Conservation (phyloP, 768 basidiomycete genomes). For the Panellus pusillus region DNA sequence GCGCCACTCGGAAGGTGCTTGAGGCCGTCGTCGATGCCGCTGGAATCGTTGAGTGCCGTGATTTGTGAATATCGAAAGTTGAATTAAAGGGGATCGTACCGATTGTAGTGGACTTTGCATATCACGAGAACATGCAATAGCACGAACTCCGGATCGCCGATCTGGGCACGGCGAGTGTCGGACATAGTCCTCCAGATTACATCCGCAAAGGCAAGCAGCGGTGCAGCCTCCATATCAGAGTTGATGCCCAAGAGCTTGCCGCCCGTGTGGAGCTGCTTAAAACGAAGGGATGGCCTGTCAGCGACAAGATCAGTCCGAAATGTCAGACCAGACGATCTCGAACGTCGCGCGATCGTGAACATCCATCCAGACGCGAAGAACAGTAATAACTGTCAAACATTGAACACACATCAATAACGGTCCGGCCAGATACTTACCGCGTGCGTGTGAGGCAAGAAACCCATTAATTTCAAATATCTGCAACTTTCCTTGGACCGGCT, state of each 20-base stretch:
- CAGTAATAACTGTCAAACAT: background rate
- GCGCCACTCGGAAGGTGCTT: background rate
- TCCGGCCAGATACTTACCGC: background rate
- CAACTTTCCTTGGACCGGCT: background rate
- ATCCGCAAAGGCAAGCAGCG: background rate
- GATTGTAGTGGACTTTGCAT: constrained; percentile 5
- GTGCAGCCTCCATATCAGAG: background rate
- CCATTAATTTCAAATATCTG: background rate
- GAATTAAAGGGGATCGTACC: background rate
- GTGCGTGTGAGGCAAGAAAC: background rate
- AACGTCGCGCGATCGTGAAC: background rate
- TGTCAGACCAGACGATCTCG: background rate
- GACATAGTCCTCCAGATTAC: background rate
- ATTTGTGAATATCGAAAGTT: too few relatives aligned
- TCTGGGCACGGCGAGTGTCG: background rate
- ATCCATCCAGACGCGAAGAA: background rate
- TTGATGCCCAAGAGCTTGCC: too few relatives aligned
- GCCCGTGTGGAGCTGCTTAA: too few relatives aligned
- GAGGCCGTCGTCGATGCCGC: background rate
- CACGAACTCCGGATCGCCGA: background rate
- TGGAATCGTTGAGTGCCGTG: background rate
- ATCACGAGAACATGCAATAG: background rate
- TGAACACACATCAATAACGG: background rate
- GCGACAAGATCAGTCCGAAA: background rate
- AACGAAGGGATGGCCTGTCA: too few relatives aligned